phyloP scores from a whole-genome alignment of 2,329 filamentous ascomycete genomes.

The Paecilomyces dactylethromorphus region DNA sequence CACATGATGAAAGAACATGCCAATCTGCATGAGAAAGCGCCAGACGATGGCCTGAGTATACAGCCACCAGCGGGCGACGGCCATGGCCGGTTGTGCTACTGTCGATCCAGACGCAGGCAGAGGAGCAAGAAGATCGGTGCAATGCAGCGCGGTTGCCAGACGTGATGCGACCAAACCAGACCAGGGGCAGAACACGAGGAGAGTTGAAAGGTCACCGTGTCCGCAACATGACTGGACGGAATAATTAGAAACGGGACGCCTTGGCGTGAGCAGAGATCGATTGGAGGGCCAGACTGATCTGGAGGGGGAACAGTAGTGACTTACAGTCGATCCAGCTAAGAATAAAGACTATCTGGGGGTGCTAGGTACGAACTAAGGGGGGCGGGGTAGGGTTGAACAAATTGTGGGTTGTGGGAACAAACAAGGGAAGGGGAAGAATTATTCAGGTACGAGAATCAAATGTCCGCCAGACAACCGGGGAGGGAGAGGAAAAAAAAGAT shows the following conservation, averaged over 20 bases:
- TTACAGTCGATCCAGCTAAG: not conserved
- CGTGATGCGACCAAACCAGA: not conserved
- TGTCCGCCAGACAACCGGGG: too few relatives aligned
- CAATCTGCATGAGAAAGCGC: constrained; percentile 61
- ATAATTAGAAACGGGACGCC: not conserved
- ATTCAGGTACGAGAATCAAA: too few relatives aligned
- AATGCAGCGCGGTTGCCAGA: not conserved
- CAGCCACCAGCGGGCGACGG: constrained; percentile 52
- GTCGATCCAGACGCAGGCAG: constrained; percentile 1
- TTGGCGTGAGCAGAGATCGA: not conserved
- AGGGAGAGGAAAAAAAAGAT: too few relatives aligned
- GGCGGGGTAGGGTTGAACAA: too few relatives aligned
- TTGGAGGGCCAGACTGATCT: not conserved
- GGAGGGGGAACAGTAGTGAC: not conserved
- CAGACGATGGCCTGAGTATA: constrained; percentile 59
- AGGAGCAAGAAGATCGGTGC: not conserved
- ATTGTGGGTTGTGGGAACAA: too few relatives aligned
- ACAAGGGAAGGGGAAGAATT: too few relatives aligned
- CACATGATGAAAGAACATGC: constrained; percentile 61
- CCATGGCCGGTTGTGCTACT: constrained; percentile 11
- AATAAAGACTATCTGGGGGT: too few relatives aligned
- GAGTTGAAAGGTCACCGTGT: not conserved
- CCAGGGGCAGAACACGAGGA: not conserved
- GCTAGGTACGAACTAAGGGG: too few relatives aligned
- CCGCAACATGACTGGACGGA: not conserved